Evolutionary conservation across 2,329 filamentous ascomycete genomes (phyloP).

Genomic region (Aspergillus neoniger): DNA sequence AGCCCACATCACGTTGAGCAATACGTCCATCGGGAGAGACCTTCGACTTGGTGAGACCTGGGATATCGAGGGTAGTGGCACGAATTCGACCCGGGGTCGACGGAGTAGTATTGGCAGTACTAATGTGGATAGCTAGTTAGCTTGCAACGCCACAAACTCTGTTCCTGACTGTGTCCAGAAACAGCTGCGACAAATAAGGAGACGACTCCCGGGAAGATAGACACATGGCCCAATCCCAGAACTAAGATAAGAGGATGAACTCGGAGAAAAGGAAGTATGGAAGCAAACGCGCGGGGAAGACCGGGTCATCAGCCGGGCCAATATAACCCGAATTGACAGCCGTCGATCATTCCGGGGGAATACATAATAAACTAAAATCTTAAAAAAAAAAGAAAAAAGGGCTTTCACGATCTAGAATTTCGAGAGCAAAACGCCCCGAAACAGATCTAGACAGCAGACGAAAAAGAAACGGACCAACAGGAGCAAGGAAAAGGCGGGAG

Average conservation of each 20-base stretch:
- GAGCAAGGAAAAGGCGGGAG: conserved; percentile 16
- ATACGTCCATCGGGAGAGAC: conserved; percentile 96
- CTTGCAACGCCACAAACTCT: background rate
- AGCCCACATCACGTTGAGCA: conserved; percentile 87
- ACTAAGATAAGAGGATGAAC: background rate
- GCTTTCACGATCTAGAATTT: conserved; percentile 14
- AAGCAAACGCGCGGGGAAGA: conserved; percentile 5
- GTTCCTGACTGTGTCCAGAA: background rate
- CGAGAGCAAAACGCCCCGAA: background rate
- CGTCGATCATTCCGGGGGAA: conserved; percentile 7
- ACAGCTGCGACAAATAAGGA: background rate
- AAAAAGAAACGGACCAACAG: conserved; percentile 22
- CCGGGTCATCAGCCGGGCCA: background rate
- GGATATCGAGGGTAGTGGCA: conserved; percentile 94
- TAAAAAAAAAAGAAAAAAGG: conserved; percentile 6
- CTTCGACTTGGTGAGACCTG: conserved; percentile 90
- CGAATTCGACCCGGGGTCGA: conserved; percentile 77
- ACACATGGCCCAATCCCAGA: background rate
- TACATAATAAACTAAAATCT: background rate
- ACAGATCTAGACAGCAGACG: conserved; percentile 9
- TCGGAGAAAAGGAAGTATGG: conserved; percentile 1
- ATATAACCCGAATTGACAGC: conserved; percentile 10
- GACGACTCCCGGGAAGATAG: background rate
- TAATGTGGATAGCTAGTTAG: conserved; percentile 14
- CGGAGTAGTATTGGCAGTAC: conserved; percentile 25